These are phyloP conservation scores for Russula abietina DNA, from an alignment of 768 basidiomycete species.

Conservation along the genomic window DNA sequence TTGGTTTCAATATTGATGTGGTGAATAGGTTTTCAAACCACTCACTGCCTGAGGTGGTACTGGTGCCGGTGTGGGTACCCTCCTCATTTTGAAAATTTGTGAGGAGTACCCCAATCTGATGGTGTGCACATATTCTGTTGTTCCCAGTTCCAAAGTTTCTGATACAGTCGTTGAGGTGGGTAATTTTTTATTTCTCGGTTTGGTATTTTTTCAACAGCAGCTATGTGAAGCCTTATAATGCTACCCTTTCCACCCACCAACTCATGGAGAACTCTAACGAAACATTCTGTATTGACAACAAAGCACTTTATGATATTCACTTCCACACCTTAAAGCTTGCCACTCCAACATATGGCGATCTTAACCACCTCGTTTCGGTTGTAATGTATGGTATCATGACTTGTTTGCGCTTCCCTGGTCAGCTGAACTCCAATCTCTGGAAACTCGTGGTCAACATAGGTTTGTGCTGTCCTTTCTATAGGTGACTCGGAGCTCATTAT, in stretches of 20 bases:
- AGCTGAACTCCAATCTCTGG: slow-evolving; percentile 96
- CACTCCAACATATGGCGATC: slow-evolving; percentile 93
- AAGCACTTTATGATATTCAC: slow-evolving; percentile 98
- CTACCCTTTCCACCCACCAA: slow-evolving; percentile 96
- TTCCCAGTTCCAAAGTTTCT: slow-evolving; percentile 94
- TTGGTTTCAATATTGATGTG: slow-evolving; percentile 1
- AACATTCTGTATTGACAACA: slow-evolving; percentile 99
- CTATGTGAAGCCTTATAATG: slow-evolving; percentile 80
- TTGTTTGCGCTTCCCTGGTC: slow-evolving; percentile 99
- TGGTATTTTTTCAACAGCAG: not conserved
- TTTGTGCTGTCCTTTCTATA: slow-evolving; percentile 33
- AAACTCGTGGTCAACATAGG: slow-evolving; percentile 99
- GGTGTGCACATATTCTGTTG: slow-evolving; percentile 99
- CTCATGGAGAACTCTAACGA: slow-evolving; percentile 99
- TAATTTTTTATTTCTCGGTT: not conserved
- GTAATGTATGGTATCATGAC: slow-evolving; percentile 99
- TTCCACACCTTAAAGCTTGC: slow-evolving; percentile 96
- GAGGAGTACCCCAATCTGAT: slow-evolving; percentile 99
- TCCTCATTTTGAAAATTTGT: slow-evolving; percentile 97
- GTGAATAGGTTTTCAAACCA: slow-evolving; percentile 87
- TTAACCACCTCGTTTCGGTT: slow-evolving; percentile 95
- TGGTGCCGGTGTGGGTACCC: slow-evolving; percentile 99
- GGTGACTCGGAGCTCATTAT: slow-evolving; percentile 11
- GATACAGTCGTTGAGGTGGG: slow-evolving; percentile 94
- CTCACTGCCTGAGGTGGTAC: slow-evolving; percentile 99